Conservation (phyloP, 2,329 filamentous ascomycete genomes). For the Clonostachys rosea region DNA sequence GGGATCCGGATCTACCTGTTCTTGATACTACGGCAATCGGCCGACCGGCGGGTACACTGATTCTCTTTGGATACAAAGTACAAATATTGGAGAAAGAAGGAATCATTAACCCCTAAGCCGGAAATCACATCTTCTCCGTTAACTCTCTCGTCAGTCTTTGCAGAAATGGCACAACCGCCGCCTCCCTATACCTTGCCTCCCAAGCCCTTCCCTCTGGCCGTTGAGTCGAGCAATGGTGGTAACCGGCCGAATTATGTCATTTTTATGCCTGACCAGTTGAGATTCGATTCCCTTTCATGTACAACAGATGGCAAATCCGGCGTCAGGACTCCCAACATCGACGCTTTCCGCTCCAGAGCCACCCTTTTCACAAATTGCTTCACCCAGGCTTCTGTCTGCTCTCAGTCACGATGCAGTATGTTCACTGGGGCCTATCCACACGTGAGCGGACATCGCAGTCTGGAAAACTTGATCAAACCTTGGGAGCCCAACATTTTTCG, state of each 20-base stretch:
- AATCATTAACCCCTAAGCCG: too few species aligned
- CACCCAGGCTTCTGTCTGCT: slow-evolving; percentile 38
- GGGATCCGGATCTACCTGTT: too few species aligned
- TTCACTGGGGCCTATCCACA: slow-evolving; percentile 41
- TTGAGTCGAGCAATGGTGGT: slow-evolving; percentile 17
- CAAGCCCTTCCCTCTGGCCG: neutral
- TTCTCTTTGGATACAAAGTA: too few species aligned
- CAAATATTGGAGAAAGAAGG: too few species aligned
- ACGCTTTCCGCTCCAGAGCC: slow-evolving; percentile 27
- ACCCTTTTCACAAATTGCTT: slow-evolving; percentile 39
- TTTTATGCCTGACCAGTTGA: slow-evolving; percentile 43
- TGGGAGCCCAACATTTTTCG: slow-evolving; percentile 42
- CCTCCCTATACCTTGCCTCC: neutral
- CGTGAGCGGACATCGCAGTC: slow-evolving; percentile 35
- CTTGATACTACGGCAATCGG: too few species aligned
- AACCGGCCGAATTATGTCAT: slow-evolving; percentile 29
- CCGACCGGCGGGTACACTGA: too few species aligned
- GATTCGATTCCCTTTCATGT: slow-evolving; percentile 35
- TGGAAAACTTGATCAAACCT: slow-evolving; percentile 41
- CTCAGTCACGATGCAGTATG: slow-evolving; percentile 39
- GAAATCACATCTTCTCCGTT: too few species aligned
- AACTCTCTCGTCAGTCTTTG: too few species aligned
- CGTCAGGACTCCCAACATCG: slow-evolving; percentile 33
- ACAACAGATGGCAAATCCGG: slow-evolving; percentile 10
- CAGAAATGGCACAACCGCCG: too few species aligned